These are phyloP conservation scores for Gnomoniopsis smithogilvyi DNA, from an alignment of 2,329 filamentous ascomycete genomes.

Conservation along the genomic window DNA sequence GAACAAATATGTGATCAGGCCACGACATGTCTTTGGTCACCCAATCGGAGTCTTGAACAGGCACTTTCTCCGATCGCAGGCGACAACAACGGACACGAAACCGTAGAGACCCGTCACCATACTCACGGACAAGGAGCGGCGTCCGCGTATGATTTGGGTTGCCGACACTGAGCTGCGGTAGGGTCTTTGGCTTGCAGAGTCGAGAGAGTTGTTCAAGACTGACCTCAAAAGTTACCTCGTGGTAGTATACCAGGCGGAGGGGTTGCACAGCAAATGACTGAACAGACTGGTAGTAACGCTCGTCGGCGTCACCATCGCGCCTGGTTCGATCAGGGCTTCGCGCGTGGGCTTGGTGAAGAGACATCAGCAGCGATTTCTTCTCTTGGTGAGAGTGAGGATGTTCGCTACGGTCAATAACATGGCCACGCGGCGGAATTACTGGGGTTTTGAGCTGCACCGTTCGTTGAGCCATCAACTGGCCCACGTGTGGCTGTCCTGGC, in stretches of 20 bases:
- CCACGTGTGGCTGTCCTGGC: not conserved
- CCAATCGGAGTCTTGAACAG: constrained; percentile 54
- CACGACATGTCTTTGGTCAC: constrained; percentile 61
- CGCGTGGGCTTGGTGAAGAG: constrained; percentile 44
- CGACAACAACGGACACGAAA: constrained; percentile 68
- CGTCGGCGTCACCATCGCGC: constrained; percentile 19
- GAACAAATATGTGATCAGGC: constrained; percentile 68
- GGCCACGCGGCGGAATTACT: constrained; percentile 23
- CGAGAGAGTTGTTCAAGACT: constrained; percentile 30
- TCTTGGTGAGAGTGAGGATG: constrained; percentile 40
- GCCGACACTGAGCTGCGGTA: constrained; percentile 22
- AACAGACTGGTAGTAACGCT: constrained; percentile 56
- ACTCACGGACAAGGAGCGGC: constrained; percentile 33
- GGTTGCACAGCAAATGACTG: constrained; percentile 49
- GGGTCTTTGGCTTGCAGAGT: constrained; percentile 31
- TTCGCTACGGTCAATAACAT: constrained; percentile 28
- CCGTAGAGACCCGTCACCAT: constrained; percentile 51
- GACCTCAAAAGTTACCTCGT: constrained; percentile 46
- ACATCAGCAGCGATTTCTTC: constrained; percentile 35
- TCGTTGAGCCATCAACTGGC: not conserved
- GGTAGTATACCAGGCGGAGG: constrained; percentile 29
- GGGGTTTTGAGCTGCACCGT: not conserved
- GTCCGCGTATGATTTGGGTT: not conserved
- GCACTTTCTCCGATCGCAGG: constrained; percentile 16
- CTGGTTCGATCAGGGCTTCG: constrained; percentile 47